Evolutionary conservation across 148 eudicot genomes (phyloP).

Genomic region (Silene conica): DNA sequence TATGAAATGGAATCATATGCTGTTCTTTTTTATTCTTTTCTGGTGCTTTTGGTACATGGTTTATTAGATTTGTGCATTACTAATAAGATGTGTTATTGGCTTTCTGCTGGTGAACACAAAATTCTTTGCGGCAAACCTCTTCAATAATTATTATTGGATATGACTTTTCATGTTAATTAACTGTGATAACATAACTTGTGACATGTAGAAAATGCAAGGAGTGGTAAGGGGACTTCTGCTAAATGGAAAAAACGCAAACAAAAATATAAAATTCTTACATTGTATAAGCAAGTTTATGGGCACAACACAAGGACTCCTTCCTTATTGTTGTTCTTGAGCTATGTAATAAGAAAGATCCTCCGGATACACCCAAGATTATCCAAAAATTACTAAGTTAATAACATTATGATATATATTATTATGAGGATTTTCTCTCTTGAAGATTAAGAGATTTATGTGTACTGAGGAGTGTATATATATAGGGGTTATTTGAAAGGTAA

Average conservation of each 20-base stretch:
- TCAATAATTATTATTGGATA: not conserved
- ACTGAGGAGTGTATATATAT: too few species aligned
- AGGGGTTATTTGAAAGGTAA: too few species aligned
- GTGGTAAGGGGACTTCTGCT: slow-evolving; percentile 52
- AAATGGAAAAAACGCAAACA: slow-evolving; percentile 69
- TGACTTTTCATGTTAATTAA: not conserved
- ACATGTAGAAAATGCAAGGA: slow-evolving; percentile 58
- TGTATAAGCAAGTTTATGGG: too few species aligned
- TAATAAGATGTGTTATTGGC: not conserved
- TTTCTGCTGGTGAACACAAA: not conserved
- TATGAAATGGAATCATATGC: not conserved
- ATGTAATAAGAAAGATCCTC: too few species aligned
- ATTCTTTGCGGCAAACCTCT: not conserved
- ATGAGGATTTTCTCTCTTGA: too few species aligned
- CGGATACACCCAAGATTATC: too few species aligned
- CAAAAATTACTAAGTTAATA: too few species aligned
- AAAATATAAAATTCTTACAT: too few species aligned
- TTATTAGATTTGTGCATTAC: not conserved
- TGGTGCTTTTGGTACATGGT: not conserved
- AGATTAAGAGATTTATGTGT: too few species aligned
- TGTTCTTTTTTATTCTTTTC: not conserved
- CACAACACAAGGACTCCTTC: too few species aligned
- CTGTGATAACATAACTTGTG: not conserved
- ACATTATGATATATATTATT: too few species aligned
- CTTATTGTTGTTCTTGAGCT: too few species aligned